These are phyloP conservation scores for Iodosphaeria phyllophila DNA, from an alignment of 2,329 filamentous ascomycete species.

Conservation along the genomic window DNA sequence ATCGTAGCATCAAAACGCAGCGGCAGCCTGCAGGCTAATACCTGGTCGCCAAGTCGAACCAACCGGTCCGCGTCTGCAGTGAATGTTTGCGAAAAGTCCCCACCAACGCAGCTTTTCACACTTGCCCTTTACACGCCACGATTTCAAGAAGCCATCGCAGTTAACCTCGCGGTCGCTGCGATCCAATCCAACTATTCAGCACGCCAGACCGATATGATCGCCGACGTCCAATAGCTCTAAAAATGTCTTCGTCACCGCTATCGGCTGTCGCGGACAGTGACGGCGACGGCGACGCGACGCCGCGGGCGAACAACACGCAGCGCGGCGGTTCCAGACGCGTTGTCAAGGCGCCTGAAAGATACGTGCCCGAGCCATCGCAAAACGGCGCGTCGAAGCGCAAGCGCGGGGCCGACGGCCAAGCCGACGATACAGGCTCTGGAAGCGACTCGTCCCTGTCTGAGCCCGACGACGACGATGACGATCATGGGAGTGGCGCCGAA, in stretches of 20 bases:
- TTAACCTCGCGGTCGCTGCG: not conserved
- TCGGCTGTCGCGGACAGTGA: conserved; percentile 30
- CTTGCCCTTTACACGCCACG: too few species aligned
- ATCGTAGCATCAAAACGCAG: too few species aligned
- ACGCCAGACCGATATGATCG: conserved; percentile 7
- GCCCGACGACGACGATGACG: conserved; percentile 18
- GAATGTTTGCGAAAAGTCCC: too few species aligned
- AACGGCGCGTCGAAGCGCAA: conserved; percentile 36
- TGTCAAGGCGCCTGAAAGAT: conserved; percentile 40
- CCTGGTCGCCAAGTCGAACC: too few species aligned
- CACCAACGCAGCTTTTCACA: too few species aligned
- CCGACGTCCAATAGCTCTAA: conserved; percentile 9
- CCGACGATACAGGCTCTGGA: conserved; percentile 16
- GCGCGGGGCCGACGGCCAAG: conserved; percentile 25
- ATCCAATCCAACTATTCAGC: too few species aligned
- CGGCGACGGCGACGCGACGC: conserved; percentile 36
- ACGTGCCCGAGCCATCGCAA: conserved; percentile 26
- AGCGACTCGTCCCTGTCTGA: conserved; percentile 19
- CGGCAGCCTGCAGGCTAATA: too few species aligned
- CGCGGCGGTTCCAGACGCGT: conserved; percentile 55
- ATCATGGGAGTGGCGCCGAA: conserved; percentile 15
- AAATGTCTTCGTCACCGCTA: conserved; percentile 22
- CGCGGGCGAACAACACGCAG: conserved; percentile 31
- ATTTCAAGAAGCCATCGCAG: conserved; percentile 1
- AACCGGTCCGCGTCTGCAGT: too few species aligned